phyloP scores from a whole-genome alignment of 2,329 filamentous ascomycete genomes.

The Zymoseptoria pseudotritici region DNA sequence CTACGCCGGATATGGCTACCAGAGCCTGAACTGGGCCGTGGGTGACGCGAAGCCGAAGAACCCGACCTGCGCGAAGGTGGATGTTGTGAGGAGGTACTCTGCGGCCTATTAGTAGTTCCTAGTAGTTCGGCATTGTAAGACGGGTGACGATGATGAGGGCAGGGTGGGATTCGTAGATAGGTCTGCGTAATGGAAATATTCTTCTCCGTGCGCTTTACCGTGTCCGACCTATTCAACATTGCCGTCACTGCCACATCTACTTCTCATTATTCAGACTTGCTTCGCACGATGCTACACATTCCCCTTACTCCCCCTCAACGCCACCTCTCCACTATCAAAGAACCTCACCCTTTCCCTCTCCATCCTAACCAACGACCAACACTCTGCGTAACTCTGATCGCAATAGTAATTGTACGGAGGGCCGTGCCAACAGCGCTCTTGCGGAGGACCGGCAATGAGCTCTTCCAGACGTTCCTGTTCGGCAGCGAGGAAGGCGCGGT shows the following conservation, averaged over 20 bases:
- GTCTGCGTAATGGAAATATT: not conserved
- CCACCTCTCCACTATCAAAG: not conserved
- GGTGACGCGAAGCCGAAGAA: conserved; percentile 37
- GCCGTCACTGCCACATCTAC: not conserved
- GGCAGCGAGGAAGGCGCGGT: not conserved
- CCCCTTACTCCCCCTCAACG: not conserved
- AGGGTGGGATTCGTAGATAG: not conserved
- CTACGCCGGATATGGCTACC: conserved; percentile 35
- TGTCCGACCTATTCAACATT: not conserved
- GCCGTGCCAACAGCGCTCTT: not conserved
- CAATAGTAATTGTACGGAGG: not conserved
- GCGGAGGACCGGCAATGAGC: not conserved
- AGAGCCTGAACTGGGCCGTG: conserved; percentile 38
- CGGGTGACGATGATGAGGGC: not conserved
- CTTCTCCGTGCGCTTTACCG: not conserved
- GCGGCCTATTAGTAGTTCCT: not conserved
- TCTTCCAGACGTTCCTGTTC: not conserved
- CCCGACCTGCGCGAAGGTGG: conserved; percentile 38
- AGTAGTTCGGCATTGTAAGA: not conserved
- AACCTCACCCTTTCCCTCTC: not conserved
- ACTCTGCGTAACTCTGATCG: not conserved
- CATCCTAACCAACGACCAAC: not conserved
- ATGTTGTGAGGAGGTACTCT: conserved; percentile 25
- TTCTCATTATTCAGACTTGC: not conserved
- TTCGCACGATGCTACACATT: not conserved